Percentiles rank a stretch among this genome's conserved stretches.
Conservation (phyloP, 2,329 filamentous ascomycete genomes). For the Penicillium glabrum region DNA sequence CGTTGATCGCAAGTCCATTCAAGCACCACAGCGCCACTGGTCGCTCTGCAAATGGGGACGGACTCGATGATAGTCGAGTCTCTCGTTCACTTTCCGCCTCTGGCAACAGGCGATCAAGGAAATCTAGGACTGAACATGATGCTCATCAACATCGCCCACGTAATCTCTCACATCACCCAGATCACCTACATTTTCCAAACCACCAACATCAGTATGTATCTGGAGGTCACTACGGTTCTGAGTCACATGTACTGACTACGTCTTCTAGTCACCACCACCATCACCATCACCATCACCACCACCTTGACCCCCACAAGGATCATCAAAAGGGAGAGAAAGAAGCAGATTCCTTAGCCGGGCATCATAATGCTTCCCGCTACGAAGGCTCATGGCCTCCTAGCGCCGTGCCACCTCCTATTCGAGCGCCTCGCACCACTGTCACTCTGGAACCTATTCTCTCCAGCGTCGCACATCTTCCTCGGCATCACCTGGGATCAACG, state of each 20-base stretch:
- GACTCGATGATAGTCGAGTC: slow-evolving; percentile 36
- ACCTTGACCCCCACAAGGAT: slow-evolving; percentile 59
- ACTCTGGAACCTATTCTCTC: slow-evolving; percentile 70
- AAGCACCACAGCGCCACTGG: slow-evolving; percentile 50
- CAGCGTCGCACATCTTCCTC: slow-evolving; percentile 67
- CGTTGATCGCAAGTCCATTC: slow-evolving; percentile 53
- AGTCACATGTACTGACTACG: neutral
- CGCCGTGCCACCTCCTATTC: slow-evolving; percentile 41
- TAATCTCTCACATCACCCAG: slow-evolving; percentile 61
- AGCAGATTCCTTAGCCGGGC: slow-evolving; percentile 23
- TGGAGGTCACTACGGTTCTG: neutral
- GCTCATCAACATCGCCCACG: slow-evolving; percentile 59
- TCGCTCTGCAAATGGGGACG: slow-evolving; percentile 43
- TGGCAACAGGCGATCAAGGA: slow-evolving; percentile 59
- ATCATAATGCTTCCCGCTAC: slow-evolving; percentile 48
- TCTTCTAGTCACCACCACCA: slow-evolving; percentile 46
- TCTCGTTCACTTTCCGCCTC: slow-evolving; percentile 48
- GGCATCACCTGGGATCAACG: slow-evolving; percentile 79
- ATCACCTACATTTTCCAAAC: too few species aligned
- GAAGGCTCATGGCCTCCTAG: slow-evolving; percentile 28
- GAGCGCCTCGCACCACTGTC: slow-evolving; percentile 64
- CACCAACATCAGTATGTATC: slow-evolving; percentile 59
- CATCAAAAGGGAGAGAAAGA: slow-evolving; percentile 56
- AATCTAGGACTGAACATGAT: slow-evolving; percentile 76
- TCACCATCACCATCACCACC: slow-evolving; percentile 29